Base-by-base conservation (phyloP, 2,329 filamentous ascomycete genomes). In the Alternaria sp. region DNA sequence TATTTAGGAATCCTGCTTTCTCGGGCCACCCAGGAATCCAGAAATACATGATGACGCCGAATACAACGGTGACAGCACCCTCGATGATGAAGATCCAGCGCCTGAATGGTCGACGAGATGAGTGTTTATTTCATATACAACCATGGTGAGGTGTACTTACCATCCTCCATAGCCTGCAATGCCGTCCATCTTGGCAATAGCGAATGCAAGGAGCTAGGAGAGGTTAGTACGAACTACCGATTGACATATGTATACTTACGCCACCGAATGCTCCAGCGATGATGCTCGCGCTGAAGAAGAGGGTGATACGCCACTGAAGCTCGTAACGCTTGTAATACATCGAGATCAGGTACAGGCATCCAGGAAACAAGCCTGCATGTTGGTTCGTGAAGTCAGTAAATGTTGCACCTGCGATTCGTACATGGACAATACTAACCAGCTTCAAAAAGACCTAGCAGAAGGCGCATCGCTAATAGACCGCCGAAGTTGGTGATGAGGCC, bases 181-280 rank as follows among this genome's bases (percentile, higher is more conserved):
- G 25, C 83, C 82, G 73, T 91, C 88, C 61, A 90, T 84, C 69
- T 91, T 91, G 20, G 81, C 82, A 67, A 92, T 90, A 18, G 76
- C 78, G 49, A 79, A 82, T 12, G 81, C 80, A 10, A 83, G 72
- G 23, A 83, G 71, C 71, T 78, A 45, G 7, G 11, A 5, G 3
- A 6, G 11, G 18, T 62, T 49, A 63, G 60, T 21, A 9, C 12
- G 20, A 10, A 25, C 5, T 20, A 12, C 11, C 9, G 23, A n/a
- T 10, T 4, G 21, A 11, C 18, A 20, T 43, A 15, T 8, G n/a
- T 23, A 33, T 14, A 26, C 75, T 41, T 70, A 78, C 75, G 15
- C 81, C 81, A 25, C 80, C 78, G 49, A 83, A 81, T 9, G 78
- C 80, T 12, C 80, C 79, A 9, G 81, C 81, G 28, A 82, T 72